phyloP scores from a whole-genome alignment of 1,284 basidiomycete genomes.

The Rhodotorula sp. region DNA sequence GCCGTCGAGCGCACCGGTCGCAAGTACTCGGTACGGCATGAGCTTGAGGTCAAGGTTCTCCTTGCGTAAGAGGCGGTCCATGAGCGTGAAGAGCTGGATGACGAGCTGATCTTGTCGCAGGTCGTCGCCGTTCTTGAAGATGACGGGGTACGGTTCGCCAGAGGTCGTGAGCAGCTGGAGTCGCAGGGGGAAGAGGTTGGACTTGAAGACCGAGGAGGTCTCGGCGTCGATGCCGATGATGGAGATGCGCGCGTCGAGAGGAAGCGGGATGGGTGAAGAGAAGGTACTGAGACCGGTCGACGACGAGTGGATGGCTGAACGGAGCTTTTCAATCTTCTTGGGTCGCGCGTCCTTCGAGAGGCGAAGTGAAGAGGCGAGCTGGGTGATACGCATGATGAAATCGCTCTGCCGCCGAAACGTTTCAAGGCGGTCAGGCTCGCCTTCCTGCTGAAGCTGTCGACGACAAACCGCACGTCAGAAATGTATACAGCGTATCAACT shows the following conservation, averaged over 20 bases:
- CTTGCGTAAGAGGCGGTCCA: conserved; percentile 89
- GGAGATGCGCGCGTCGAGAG: conserved; percentile 78
- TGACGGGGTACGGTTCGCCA: conserved; percentile 72
- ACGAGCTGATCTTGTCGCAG: conserved; percentile 97
- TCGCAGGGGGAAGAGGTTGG: conserved; percentile 87
- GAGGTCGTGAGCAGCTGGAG: conserved; percentile 77
- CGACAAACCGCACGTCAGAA: conserved; percentile 57
- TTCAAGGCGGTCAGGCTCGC: conserved; percentile 68
- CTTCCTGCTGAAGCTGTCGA: conserved; percentile 52
- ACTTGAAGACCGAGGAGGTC: conserved; percentile 94
- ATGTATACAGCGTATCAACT: conserved; percentile 22
- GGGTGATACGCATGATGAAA: conserved; percentile 76
- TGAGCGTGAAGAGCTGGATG: conserved; percentile 93
- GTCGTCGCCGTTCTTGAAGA: conserved; percentile 99
- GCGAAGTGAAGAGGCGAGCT: conserved; percentile 79
- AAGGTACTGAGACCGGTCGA: conserved; percentile 71
- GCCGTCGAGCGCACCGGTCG: conserved; percentile 86
- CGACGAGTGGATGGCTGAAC: conserved; percentile 74
- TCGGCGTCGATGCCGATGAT: conserved; percentile 84
- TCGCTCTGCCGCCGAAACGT: conserved; percentile 80
- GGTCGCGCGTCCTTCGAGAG: conserved; percentile 87
- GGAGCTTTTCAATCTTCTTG: conserved; percentile 95
- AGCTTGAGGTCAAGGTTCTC: conserved; percentile 94
- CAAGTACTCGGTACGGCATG: conserved; percentile 89
- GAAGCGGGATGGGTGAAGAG: conserved; percentile 71